A percentile compares a stretch with the other conserved stretches of the same genome.
These are phyloP conservation scores for Candida neerlandica DNA, from an alignment of 1,139 yeast genomes.

Conservation along the genomic window DNA sequence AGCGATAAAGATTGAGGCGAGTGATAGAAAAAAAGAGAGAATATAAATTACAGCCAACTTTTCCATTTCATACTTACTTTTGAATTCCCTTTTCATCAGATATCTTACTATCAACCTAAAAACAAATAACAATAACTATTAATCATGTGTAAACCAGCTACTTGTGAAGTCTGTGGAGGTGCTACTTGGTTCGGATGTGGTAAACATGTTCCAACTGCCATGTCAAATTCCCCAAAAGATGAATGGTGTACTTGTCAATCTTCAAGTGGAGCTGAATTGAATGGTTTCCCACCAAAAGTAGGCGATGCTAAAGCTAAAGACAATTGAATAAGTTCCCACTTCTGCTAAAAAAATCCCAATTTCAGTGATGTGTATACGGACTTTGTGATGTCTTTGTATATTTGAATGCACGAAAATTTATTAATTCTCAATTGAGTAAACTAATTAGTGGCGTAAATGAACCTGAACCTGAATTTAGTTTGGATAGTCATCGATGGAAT, in stretches of 20 bases:
- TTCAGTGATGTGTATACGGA: background rate
- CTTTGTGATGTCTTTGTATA: background rate
- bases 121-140: background rate
- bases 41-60: background rate
- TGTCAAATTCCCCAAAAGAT: conserved; percentile 35
- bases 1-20: no score
- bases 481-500: no score
- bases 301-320: conserved; percentile 19
- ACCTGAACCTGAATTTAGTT: no score
- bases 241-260: conserved; percentile 38
- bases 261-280: conserved; percentile 18
- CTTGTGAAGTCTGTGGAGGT: conserved; percentile 21
- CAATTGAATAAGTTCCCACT: background rate
- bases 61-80: background rate
- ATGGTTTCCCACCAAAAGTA: conserved; percentile 21
- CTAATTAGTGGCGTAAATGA: background rate
- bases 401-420: background rate
- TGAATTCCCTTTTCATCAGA: background rate
- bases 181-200: conserved; percentile 53
- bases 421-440: background rate
- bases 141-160: conserved; percentile 25
- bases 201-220: conserved; percentile 42
- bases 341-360: background rate
- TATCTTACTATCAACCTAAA: background rate
- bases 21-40: background rate